Conservation (phyloP, 768 basidiomycete genomes). For the Phylloporus sp. region DNA sequence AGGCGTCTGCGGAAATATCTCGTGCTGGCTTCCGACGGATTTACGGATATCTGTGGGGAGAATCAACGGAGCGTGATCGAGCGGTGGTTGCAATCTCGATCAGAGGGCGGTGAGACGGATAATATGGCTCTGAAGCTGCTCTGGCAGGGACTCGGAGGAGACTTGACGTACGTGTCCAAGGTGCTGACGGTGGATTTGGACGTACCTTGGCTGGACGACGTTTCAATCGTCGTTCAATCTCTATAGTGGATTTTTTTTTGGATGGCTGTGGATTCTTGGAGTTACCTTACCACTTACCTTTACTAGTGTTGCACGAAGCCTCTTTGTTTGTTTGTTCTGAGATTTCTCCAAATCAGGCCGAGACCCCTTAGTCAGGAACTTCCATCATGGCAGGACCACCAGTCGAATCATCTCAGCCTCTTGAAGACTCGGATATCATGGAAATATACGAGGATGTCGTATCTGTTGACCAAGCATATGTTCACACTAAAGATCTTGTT, state of each 20-base stretch:
- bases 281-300: not conserved
- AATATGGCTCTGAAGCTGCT: constrained; percentile 59
- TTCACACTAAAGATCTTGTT: constrained; percentile 16
- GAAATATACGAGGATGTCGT: constrained; percentile 14
- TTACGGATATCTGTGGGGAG: constrained; percentile 54
- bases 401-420: not conserved
- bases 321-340: constrained; percentile 4
- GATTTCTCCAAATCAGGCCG: constrained; percentile 4
- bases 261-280: not conserved
- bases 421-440: constrained; percentile 32
- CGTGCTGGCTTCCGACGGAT: constrained; percentile 62
- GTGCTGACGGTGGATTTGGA: constrained; percentile 63
- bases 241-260: constrained; percentile 28
- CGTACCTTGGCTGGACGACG: constrained; percentile 63
- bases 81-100: constrained; percentile 44
- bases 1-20: constrained; percentile 44
- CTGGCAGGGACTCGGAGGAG: constrained; percentile 53
- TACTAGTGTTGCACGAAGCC: constrained; percentile 6
- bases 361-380: constrained; percentile 5
- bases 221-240: constrained; percentile 59
- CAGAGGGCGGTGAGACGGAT: constrained; percentile 12
- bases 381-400: not conserved
- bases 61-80: constrained; percentile 44
- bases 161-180: constrained; percentile 47
- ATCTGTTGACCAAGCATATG: constrained; percentile 15